phyloP scores from a whole-genome alignment of 225 moss, liverwort and hornwort species.

The Bryum argenteum region DNA sequence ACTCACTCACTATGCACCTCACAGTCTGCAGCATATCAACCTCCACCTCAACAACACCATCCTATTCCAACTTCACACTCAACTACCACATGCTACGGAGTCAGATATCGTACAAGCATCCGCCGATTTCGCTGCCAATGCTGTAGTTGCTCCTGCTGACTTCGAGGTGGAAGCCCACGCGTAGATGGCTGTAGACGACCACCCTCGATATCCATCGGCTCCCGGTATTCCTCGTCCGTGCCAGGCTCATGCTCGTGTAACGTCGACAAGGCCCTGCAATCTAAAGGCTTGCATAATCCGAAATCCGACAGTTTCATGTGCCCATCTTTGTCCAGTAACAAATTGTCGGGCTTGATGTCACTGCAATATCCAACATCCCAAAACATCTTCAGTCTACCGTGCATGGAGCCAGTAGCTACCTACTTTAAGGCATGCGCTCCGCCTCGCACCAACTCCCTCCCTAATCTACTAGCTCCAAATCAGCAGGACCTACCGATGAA shows the following conservation, averaged over 20 bases:
- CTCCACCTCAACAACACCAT: background rate
- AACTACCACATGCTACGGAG: background rate
- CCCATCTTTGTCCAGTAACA: conserved; percentile 90
- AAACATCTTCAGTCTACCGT: conserved; percentile 7
- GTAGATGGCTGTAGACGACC: conserved; percentile 57
- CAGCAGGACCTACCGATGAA: conserved; percentile 72
- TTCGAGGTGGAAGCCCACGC: conserved; percentile 56
- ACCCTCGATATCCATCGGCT: conserved; percentile 66
- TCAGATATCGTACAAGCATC: conserved; percentile 60
- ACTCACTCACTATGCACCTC: background rate
- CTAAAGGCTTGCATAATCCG: conserved; percentile 97
- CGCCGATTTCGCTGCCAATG: conserved; percentile 88
- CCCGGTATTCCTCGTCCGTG: conserved; percentile 77
- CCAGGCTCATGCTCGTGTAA: conserved; percentile 88
- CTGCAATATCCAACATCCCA: conserved; percentile 40
- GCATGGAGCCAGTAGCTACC: background rate
- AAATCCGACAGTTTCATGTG: conserved; percentile 99
- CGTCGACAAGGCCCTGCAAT: conserved; percentile 84
- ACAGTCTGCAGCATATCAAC: background rate
- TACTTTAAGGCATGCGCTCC: background rate
- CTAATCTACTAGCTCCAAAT: background rate
- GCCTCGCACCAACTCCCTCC: background rate
- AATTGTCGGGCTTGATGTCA: conserved; percentile 97
- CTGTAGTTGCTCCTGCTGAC: conserved; percentile 89
- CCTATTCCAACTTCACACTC: conserved; percentile 1